Conservation (phyloP, 306 rosid species). For the Ormosia emarginata region DNA sequence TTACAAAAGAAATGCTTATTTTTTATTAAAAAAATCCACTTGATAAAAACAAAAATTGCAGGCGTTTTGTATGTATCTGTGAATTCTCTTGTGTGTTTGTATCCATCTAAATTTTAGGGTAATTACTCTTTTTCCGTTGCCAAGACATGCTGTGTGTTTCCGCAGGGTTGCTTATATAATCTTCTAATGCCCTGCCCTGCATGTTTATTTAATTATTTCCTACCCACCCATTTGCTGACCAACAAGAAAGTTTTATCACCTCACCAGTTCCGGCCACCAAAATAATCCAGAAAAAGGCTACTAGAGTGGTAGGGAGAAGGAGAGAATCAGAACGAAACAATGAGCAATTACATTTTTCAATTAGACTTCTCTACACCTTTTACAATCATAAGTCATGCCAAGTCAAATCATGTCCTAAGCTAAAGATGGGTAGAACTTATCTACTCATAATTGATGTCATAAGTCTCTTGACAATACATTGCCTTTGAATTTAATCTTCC, state of each 20-base stretch:
- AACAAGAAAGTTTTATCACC: not conserved
- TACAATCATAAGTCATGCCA: conserved; percentile 3
- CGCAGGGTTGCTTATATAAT: too few relatives aligned
- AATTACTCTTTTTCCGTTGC: not conserved
- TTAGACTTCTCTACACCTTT: not conserved
- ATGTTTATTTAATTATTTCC: not conserved
- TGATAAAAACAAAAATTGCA: not conserved
- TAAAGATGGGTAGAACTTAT: conserved; percentile 11
- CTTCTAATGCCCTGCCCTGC: too few relatives aligned
- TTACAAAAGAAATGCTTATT: too few relatives aligned
- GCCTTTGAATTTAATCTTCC: not conserved
- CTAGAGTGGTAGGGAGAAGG: not conserved
- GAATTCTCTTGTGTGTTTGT: not conserved
- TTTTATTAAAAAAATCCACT: too few relatives aligned
- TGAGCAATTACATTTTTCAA: not conserved
- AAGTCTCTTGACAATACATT: conserved; percentile 6
- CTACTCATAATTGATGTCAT: not conserved
- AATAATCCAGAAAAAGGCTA: not conserved
- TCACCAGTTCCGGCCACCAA: not conserved
- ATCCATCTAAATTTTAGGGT: not conserved
- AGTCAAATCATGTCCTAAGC: conserved; percentile 22
- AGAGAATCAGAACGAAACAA: not conserved
- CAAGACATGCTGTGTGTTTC: too few relatives aligned
- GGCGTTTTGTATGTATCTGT: not conserved
- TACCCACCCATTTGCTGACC: not conserved